These are phyloP conservation scores for Grammothele lineata DNA, from an alignment of 768 basidiomycete species.

Conservation along the genomic window DNA sequence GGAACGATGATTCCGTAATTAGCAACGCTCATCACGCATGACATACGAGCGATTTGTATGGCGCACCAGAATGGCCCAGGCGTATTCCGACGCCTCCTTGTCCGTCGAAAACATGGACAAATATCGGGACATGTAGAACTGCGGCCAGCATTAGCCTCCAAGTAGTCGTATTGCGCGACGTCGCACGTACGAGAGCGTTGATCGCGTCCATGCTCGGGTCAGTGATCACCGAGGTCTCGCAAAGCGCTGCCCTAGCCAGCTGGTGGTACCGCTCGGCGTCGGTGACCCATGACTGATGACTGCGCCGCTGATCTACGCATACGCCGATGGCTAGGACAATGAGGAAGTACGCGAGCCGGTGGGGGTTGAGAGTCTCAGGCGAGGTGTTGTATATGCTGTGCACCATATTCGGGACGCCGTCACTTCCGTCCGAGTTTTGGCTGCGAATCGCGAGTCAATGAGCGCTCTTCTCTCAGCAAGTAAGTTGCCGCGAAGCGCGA, in stretches of 20 bases:
- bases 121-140: conserved; percentile 76
- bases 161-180: no score
- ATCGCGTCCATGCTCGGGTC: conserved; percentile 72
- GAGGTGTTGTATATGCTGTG: conserved; percentile 64
- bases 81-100: conserved; percentile 66
- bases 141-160: conserved; percentile 5
- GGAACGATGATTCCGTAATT: background rate
- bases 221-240: conserved; percentile 72
- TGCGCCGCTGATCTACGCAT: conserved; percentile 47
- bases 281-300: conserved; percentile 9
- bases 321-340: conserved; percentile 74
- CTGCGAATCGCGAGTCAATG: conserved; percentile 8
- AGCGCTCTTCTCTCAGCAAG: conserved; percentile 9
- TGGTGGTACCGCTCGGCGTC: conserved; percentile 58
- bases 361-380: conserved; percentile 57
- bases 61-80: conserved; percentile 65
- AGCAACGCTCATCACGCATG: background rate
- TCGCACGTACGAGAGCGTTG: conserved; percentile 54
- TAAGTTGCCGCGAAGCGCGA: conserved; percentile 12
- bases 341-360: conserved; percentile 61
- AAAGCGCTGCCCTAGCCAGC: conserved; percentile 55
- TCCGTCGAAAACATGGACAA: conserved; percentile 72
- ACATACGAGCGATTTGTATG: background rate
- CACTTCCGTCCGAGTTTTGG: conserved; percentile 59
- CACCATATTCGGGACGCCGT: conserved; percentile 64